Conservation (phyloP, 2,329 filamentous ascomycete species). For the Monosporascus sp. region DNA sequence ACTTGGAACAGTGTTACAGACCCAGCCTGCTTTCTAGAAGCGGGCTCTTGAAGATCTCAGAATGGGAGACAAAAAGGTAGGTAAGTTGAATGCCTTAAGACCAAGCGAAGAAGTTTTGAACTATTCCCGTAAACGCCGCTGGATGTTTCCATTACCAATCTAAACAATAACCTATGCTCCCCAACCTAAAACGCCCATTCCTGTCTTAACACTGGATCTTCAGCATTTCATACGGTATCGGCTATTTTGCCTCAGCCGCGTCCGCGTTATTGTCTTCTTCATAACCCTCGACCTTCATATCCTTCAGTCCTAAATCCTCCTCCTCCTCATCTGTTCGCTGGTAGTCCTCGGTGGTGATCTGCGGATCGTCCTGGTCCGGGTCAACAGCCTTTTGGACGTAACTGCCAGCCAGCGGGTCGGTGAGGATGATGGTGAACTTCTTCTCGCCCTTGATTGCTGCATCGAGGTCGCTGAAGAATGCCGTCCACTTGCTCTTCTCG, state of each 20-base stretch:
- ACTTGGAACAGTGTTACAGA: too few relatives aligned
- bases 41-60: too few relatives aligned
- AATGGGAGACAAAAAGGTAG: too few relatives aligned
- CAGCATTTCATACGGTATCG: too few relatives aligned
- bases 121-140: too few relatives aligned
- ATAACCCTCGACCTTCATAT: conserved; percentile 92
- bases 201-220: too few relatives aligned
- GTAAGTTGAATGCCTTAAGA: too few relatives aligned
- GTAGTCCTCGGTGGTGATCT: conserved; percentile 78
- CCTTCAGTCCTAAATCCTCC: conserved; percentile 81
- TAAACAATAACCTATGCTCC: too few relatives aligned
- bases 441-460: conserved; percentile 73
- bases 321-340: conserved; percentile 85
- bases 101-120: too few relatives aligned
- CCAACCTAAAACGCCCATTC: too few relatives aligned
- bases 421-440: conserved; percentile 76
- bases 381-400: conserved; percentile 90
- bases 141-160: too few relatives aligned
- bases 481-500: conserved; percentile 68
- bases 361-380: conserved; percentile 62
- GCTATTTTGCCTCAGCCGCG: neutral
- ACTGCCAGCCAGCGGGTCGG: conserved; percentile 85
- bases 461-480: conserved; percentile 74
- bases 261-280: conserved; percentile 43
- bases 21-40: too few relatives aligned